These are phyloP conservation scores for Emydomyces testavorans DNA, from an alignment of 2,329 filamentous ascomycete genomes.

Conservation along the genomic window DNA sequence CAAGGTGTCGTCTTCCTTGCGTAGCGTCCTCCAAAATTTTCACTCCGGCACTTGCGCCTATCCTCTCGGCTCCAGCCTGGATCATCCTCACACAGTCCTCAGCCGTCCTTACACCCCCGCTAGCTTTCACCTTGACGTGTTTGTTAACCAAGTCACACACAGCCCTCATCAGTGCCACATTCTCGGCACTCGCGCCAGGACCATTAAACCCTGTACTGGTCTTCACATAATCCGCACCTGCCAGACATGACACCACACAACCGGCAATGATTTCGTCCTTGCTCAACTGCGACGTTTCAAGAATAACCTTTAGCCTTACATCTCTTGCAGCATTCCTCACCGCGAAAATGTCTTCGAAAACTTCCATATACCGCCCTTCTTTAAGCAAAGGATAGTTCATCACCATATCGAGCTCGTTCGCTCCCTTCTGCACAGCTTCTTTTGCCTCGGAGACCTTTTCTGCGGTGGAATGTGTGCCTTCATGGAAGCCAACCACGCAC, in stretches of 20 bases:
- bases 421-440: conserved; percentile 40
- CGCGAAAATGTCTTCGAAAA: conserved; percentile 44
- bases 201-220: conserved; percentile 51
- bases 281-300: conserved; percentile 46
- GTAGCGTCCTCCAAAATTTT: conserved; percentile 41
- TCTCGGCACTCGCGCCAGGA: conserved; percentile 41
- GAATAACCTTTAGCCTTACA: conserved; percentile 45
- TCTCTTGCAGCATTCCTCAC: conserved; percentile 36
- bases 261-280: conserved; percentile 43
- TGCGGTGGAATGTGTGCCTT: conserved; percentile 44
- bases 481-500: conserved; percentile 50
- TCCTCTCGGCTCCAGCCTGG: conserved; percentile 44
- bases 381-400: conserved; percentile 44
- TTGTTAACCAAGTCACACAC: conserved; percentile 36
- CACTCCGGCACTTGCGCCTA: conserved; percentile 47
- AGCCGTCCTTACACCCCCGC: conserved; percentile 44
- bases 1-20: conserved; percentile 16
- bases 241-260: conserved; percentile 41
- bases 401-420: conserved; percentile 48
- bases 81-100: conserved; percentile 45
- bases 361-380: conserved; percentile 35
- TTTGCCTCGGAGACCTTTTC: conserved; percentile 43
- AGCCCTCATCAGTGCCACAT: conserved; percentile 45
- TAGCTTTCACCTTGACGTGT: conserved; percentile 46
- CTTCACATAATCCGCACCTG: conserved; percentile 49